These are phyloP conservation scores for Citrus glauca DNA, from an alignment of 345 rosid species.

Conservation along the genomic window DNA sequence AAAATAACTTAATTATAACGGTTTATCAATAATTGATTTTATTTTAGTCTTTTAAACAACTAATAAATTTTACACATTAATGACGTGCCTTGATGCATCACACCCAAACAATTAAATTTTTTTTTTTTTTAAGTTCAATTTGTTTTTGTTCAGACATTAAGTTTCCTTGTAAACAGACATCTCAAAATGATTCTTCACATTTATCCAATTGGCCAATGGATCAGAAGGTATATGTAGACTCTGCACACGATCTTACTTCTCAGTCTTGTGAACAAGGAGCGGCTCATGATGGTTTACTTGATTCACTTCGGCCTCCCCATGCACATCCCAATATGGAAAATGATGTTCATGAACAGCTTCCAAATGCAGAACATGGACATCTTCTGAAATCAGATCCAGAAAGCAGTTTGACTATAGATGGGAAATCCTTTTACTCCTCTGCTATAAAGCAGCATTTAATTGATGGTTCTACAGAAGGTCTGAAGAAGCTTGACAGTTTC, in stretches of 20 bases:
- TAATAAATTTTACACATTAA: not conserved
- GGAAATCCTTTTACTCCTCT: conserved; percentile 42
- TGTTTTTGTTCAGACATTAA: not conserved
- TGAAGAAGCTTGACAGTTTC: conserved; percentile 92
- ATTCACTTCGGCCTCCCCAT: conserved; percentile 17
- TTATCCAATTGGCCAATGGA: conserved; percentile 31
- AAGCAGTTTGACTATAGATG: conserved; percentile 32
- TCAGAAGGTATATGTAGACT: conserved; percentile 38
- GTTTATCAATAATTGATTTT: not conserved
- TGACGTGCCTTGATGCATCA: not conserved
- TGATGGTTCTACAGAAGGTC: conserved; percentile 50
- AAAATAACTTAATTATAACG: not conserved
- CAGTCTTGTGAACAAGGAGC: conserved; percentile 35
- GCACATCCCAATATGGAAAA: conserved; percentile 15
- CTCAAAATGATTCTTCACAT: conserved; percentile 20
- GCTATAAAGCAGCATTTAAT: conserved; percentile 44
- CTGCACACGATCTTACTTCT: conserved; percentile 20
- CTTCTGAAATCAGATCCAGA: conserved; percentile 26
- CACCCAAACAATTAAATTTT: not conserved
- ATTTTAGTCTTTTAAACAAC: not conserved
- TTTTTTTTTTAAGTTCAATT: not conserved
- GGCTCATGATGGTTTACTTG: conserved; percentile 19
- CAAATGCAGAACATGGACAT: conserved; percentile 29
- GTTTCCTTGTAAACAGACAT: conserved; percentile 27
- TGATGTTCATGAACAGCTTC: conserved; percentile 19